phyloP scores from a whole-genome alignment of 352 stramenopile genomes.

The Phytophthora idaei region DNA sequence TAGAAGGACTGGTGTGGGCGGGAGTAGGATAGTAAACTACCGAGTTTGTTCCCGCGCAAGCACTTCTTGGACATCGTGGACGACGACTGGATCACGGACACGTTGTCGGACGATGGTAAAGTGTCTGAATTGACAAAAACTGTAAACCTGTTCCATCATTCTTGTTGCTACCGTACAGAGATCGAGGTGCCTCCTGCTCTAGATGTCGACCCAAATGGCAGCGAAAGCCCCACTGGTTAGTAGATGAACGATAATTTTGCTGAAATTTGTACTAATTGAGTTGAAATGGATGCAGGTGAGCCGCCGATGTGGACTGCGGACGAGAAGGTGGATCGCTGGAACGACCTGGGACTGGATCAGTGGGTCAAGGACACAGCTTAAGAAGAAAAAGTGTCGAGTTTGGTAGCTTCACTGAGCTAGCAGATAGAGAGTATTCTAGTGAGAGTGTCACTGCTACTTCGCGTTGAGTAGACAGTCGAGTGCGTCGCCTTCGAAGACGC shows the following conservation, averaged over 20 bases:
- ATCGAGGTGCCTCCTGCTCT: conserved; percentile 68
- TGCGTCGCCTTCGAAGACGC: conserved; percentile 55
- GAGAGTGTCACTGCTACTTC: conserved; percentile 20
- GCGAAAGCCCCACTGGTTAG: conserved; percentile 52
- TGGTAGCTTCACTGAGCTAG: background rate
- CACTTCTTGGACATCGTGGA: conserved; percentile 84
- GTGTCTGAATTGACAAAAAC: conserved; percentile 22
- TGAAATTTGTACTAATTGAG: background rate
- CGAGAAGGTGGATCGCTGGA: conserved; percentile 78
- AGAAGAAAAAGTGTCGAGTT: background rate
- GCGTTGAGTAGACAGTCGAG: conserved; percentile 60
- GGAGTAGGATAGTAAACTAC: conserved; percentile 69
- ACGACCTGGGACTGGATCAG: conserved; percentile 75
- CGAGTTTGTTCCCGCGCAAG: conserved; percentile 71
- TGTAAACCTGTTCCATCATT: background rate
- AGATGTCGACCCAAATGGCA: conserved; percentile 62
- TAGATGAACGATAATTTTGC: background rate
- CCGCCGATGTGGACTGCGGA: conserved; percentile 53
- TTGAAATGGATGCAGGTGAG: conserved; percentile 42
- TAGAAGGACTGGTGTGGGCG: background rate
- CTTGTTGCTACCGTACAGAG: conserved; percentile 42
- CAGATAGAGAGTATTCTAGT: background rate
- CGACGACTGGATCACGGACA: conserved; percentile 81
- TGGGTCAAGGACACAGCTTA: conserved; percentile 55
- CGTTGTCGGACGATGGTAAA: conserved; percentile 79